Percentiles rank a stretch among this genome's conserved stretches.
Evolutionary conservation across 192 early-diverging fungal genomes (phyloP).

Genomic region (Rhizophagus sp.): DNA sequence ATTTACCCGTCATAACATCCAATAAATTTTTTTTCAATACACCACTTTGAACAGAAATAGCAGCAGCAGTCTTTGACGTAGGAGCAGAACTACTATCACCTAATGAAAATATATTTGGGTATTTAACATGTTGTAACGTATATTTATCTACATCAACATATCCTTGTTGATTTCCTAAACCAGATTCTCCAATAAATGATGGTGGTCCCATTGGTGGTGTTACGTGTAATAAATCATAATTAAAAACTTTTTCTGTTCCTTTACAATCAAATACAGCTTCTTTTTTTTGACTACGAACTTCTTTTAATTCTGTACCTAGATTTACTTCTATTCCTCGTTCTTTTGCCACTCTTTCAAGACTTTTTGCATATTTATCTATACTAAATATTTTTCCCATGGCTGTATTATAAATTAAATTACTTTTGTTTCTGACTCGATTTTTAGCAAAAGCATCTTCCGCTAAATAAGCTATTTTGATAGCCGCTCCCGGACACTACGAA

Average conservation of each 20-base stretch:
- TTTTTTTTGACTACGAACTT: constrained; percentile 61
- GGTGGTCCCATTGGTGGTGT: constrained; percentile 83
- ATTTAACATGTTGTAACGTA: constrained; percentile 79
- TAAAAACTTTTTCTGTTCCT: constrained; percentile 48
- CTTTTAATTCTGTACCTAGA: constrained; percentile 69
- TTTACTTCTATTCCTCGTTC: constrained; percentile 71
- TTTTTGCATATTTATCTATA: constrained; percentile 79
- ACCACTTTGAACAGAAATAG: constrained; percentile 78
- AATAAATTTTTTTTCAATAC: constrained; percentile 78
- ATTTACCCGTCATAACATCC: constrained; percentile 54
- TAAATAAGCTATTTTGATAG: constrained; percentile 86
- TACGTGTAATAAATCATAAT: constrained; percentile 86
- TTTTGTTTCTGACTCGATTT: constrained; percentile 64
- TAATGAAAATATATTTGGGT: constrained; percentile 74
- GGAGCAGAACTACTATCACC: constrained; percentile 85
- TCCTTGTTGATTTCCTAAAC: constrained; percentile 73
- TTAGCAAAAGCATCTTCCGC: constrained; percentile 82
- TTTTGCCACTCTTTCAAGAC: constrained; percentile 65
- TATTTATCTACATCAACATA: constrained; percentile 81
- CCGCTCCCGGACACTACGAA: constrained; percentile 75
- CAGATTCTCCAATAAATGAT: constrained; percentile 71
- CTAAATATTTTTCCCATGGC: constrained; percentile 87
- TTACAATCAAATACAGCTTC: constrained; percentile 67
- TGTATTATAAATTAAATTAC: constrained; percentile 73
- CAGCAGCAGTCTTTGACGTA: constrained; percentile 89